Conservation (phyloP, 257 asterid genomes). For the Phtheirospermum japonicum region DNA sequence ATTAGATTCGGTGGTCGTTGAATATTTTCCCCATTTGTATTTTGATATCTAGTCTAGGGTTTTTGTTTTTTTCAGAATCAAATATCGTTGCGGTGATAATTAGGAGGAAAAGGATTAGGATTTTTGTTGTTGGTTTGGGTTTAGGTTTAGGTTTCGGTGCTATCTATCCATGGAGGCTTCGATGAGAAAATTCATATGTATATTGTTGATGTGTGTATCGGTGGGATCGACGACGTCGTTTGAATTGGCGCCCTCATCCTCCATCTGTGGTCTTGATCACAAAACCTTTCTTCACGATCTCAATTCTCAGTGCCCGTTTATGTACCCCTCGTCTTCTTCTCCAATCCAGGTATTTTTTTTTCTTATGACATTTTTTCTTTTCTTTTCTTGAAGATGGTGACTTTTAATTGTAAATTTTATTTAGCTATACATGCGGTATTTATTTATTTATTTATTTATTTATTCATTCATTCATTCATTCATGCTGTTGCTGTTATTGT, state of each 20-base stretch:
- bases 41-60: not conserved
- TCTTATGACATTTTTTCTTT: not conserved
- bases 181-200: constrained; percentile 28
- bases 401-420: not conserved
- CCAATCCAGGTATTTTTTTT: constrained; percentile 42
- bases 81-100: not conserved
- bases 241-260: constrained; percentile 23
- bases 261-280: constrained; percentile 33
- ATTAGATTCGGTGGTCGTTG: constrained; percentile 1
- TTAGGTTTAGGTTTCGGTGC: not conserved
- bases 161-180: constrained; percentile 28
- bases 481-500: not conserved
- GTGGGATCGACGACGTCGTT: constrained; percentile 34
- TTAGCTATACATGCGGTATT: constrained; percentile 6
- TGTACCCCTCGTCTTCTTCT: constrained; percentile 28
- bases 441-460: not conserved
- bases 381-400: not conserved
- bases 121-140: not conserved
- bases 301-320: constrained; percentile 47
- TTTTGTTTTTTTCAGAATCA: not conserved
- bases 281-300: constrained; percentile 46
- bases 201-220: constrained; percentile 31
- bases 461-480: too few relatives aligned
- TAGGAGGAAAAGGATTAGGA: not conserved
- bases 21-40: not conserved